Base-by-base conservation (phyloP, 495 filamentous ascomycete genomes). In the Coniosporium apollinis region DNA sequence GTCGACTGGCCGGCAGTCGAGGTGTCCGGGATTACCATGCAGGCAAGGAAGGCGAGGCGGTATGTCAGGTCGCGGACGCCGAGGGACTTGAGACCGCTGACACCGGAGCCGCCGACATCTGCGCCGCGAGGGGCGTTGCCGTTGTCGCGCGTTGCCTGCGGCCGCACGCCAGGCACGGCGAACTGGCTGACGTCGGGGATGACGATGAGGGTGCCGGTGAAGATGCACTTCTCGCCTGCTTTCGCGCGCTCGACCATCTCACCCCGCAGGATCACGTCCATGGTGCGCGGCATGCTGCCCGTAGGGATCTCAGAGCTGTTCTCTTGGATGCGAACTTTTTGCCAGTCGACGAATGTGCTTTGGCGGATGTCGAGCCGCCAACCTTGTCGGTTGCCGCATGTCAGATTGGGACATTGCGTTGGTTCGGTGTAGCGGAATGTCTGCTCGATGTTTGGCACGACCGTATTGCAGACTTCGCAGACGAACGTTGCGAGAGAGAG, bases 281-380 rank as follows among this genome's bases (percentile, higher is more conserved):
- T 84, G 3, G 89, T 99, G 28, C 89, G 72, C 3, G 89, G 89
- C 89, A 99, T 99, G 57, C 84, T 94, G 26, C 89, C 89, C 1
- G 89, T 99, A 0, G 89, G 89, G 31, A 99, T 99, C 55, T 99
- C 89, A 13, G 85, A 86, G 34, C 82, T 89, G 54, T 94, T 96
- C 59, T 99, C 89, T 56, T 99, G 89, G 20, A 96, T 78, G 34
- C 91, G 75, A 16, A 96, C 81, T 53, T 96, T 96, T 45, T 99
- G 89, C 89, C 89, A 99, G 57, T 99, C 89, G 15, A 96, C 79
- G 49, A 99, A 99, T 2, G 86, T 93, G 52, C 85, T 94, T 55
- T 94, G 89, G 29, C 83, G 70, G 51, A 99, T 96, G 46, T 99
- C 87, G 4, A 99, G 62, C 17, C 83, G 73, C 89, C 89, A 99